Base-by-base conservation (phyloP, 2,329 filamentous ascomycete genomes). In the Claviceps fusiformis region DNA sequence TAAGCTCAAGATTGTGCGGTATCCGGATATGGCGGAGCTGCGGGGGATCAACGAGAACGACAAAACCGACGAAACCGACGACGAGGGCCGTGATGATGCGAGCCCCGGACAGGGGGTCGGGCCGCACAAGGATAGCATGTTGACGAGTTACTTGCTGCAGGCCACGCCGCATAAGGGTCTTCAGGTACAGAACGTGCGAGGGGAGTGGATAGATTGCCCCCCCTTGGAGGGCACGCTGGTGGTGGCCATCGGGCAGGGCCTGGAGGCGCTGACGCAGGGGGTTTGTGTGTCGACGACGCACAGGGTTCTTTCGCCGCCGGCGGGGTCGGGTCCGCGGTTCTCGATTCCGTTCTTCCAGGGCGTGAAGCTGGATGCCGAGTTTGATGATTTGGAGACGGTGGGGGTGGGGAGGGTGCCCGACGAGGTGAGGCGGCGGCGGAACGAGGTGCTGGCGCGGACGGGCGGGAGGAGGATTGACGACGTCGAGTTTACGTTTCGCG, bases 281-380 rank as follows among this genome's bases (percentile, higher is more conserved):
- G 89, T 93, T 3, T 93, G 89, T 67, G 82, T 85, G 60, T 80
- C 82, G 59, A 95, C 89, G 3, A 93, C 89, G 45, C 89, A 95
- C 69, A 79, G 89, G 10, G 89, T 95, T 41, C 74, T 93, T n/a
- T 86, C 81, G 35, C 89, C 89, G 0, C 65, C 73, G 1, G 80
- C 81, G 8, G 88, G 87, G 13, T 73, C 79, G 10, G 89, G 88
- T 4, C 76, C 89, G 37, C 76, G 89, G 54, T 92, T 83, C 72
- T 87, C 82, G 8, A 85, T 95, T 50, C 89, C 89, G 0, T 95
- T 95, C 71, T 95, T 95, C 73, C 89, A 93, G 67, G 89, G 89
- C 27, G 87, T 95, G 57, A 82, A 83, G 63, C 83, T 88, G 56
- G 87, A 90, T 67, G 83, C 87, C 0, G 80, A 80, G 19, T 95